A percentile compares a stretch with the other conserved stretches of the same genome.
phyloP scores from a whole-genome alignment of 1,139 yeast genomes.

The Pichia sp. region DNA sequence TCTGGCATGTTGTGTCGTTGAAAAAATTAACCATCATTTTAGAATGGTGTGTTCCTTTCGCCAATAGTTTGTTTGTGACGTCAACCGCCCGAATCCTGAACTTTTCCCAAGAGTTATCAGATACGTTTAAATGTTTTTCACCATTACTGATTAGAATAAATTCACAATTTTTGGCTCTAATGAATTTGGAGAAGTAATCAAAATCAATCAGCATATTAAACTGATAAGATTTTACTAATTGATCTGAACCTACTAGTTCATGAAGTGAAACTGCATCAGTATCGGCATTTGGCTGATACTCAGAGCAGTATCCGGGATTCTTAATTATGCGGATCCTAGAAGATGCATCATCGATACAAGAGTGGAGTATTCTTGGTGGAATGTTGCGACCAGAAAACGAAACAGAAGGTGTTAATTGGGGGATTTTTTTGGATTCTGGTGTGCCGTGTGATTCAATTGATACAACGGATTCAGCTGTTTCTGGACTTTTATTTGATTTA shows the following conservation, averaged over 20 bases:
- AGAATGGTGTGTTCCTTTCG: conserved; percentile 48
- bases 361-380: neutral
- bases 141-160: neutral
- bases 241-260: conserved; percentile 29
- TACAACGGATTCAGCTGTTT: too few species aligned
- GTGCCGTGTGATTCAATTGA: too few species aligned
- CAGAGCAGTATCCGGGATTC: conserved; percentile 16
- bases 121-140: conserved; percentile 14
- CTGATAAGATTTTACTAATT: conserved; percentile 35
- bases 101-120: conserved; percentile 12
- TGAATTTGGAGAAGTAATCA: conserved; percentile 30
- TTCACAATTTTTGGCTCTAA: conserved; percentile 14
- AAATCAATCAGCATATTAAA: conserved; percentile 43
- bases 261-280: conserved; percentile 23
- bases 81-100: conserved; percentile 19
- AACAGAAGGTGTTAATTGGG: neutral
- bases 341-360: conserved; percentile 1
- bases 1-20: conserved; percentile 33
- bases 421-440: neutral
- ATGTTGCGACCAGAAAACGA: neutral
- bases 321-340: conserved; percentile 22
- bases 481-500: too few species aligned
- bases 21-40: conserved; percentile 57
- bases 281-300: conserved; percentile 15
- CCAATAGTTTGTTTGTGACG: conserved; percentile 21